Evolutionary conservation across 2,329 filamentous ascomycete species (phyloP), one percentile per base, ranked within the genome.

Genomic region (Apiospora rasikravindrae): DNA sequence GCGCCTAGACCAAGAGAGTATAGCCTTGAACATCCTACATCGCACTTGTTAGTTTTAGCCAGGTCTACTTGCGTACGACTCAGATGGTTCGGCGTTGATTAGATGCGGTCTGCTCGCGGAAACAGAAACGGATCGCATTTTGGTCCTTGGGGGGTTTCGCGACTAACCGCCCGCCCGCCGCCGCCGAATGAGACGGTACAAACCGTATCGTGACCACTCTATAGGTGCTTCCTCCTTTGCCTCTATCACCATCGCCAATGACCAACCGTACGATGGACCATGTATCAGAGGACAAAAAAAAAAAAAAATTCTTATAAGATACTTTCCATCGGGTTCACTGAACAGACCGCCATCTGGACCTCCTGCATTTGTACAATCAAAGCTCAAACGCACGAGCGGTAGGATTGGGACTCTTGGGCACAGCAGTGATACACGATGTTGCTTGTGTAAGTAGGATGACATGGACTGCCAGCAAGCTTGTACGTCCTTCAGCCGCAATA

Each of bases 401-500:
- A 10, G 51, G 26, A 24, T 42, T 3, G 40, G n/a, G 24, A 11
- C 47, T 26, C 13, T 42, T 10, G 40, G 51, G 14, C 26, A 37
- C 53, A 61, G 26, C 51, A 64, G 33, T 40, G 29, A n/a, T 40
- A 64, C 26, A 29, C 29, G 3, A 10, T 10, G 29, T 64, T 40
- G 57, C 33, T 22, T 61, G 53, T 33, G 26, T 19, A 26, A 11
- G 47, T n/a, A 51, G 29, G 53, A 61, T 14, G 5, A 37, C 5
- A 37, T 37, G n/a, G 10, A 6, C 57, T 19, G 33, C 22, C 22
- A 16, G 22, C 26, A 64, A 37, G 22, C 7, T 40, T 13, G 57
- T 40, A 40, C 57, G n/a, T 40, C 29, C 57, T 40, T 64, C 57
- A 64, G 57, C 57, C 57, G 57, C 57, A 40, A 64, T 37, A 14